phyloP scores from a whole-genome alignment of 2,329 filamentous ascomycete species.

The Cucurbitaria berberidis region DNA sequence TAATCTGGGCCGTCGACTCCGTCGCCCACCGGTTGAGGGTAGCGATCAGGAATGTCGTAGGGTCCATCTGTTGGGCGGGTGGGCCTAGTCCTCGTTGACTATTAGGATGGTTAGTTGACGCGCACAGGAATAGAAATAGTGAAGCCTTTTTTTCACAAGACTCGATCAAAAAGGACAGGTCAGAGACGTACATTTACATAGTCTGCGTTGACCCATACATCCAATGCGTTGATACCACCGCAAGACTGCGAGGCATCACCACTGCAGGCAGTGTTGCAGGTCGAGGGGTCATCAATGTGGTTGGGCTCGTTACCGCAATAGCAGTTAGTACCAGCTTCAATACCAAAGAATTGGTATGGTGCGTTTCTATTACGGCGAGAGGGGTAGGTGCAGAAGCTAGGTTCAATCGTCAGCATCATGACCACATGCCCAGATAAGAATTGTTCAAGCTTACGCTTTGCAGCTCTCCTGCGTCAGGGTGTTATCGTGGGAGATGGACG shows the following conservation, averaged over 20 bases:
- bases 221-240: slow-evolving; percentile 9
- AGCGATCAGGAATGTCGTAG: slow-evolving; percentile 4
- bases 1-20: slow-evolving; percentile 21
- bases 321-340: slow-evolving; percentile 8
- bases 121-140: too few species aligned
- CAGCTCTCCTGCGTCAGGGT: slow-evolving; percentile 5
- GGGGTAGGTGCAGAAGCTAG: slow-evolving; percentile 10
- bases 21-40: slow-evolving; percentile 15
- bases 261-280: slow-evolving; percentile 3
- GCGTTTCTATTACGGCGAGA: background rate
- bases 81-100: too few species aligned
- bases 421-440: too few species aligned
- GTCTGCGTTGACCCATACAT: slow-evolving; percentile 7
- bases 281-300: background rate
- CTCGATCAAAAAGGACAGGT: too few species aligned
- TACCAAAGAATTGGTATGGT: slow-evolving; percentile 16
- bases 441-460: slow-evolving; percentile 4
- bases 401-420: too few species aligned
- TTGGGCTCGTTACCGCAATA: slow-evolving; percentile 8
- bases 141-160: too few species aligned
- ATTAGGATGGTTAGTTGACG: too few species aligned
- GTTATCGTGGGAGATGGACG: background rate
- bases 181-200: slow-evolving; percentile 7
- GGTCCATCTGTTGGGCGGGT: background rate
- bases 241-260: background rate